Base-by-base conservation (phyloP, 305 asterid species). In the Petunia hybrid region DNA sequence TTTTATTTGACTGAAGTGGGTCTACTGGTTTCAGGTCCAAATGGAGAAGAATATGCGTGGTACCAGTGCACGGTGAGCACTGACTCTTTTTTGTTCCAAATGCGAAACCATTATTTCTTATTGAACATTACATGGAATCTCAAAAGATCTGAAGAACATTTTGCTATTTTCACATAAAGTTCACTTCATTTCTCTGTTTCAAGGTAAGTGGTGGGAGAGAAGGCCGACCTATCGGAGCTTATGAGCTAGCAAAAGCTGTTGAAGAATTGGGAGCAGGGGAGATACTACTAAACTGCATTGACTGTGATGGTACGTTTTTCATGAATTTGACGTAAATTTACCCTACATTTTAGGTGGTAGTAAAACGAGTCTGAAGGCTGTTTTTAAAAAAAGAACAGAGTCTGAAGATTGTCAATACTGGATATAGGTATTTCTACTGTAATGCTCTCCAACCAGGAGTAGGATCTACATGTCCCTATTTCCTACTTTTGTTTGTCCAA, bases 211-310 rank as follows among this genome's bases (percentile, higher is more conserved):
- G 99, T 74, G 99, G 99, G 62, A 90, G 99, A 73, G 98, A 94
- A 88, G 97, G 98, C 83, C 93, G 97, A 65, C 92, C 93, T 82
- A 94, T 94, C 77, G 99, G 99, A 75, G 99, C 98, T 45, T 95
- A 91, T 84, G 99, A 95, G 88, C 99, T 95, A 89, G 96, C 98
- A 35, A 94, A 90, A 88, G 97, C 93, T 86, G 98, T 94, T 56
- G 98, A 92, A 86, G 98, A 94, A 87, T 91, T 95, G 67, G 99
- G 99, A 57, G 98, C 99, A 79, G 99, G 99, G 78, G 99, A 95
- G 87, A 94, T 95, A 86, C 93, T 95, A 80, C 86, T 95, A 75
- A 95, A 95, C 86, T 94, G 99, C 89, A 95, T 95, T 2, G 97
- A 95, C 87, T 92, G 97, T 83, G 99, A 95, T 86, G 99, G 98